Evolutionary conservation across 2,329 filamentous ascomycete genomes (phyloP).

Genomic region (Aspergillus glaucus): DNA sequence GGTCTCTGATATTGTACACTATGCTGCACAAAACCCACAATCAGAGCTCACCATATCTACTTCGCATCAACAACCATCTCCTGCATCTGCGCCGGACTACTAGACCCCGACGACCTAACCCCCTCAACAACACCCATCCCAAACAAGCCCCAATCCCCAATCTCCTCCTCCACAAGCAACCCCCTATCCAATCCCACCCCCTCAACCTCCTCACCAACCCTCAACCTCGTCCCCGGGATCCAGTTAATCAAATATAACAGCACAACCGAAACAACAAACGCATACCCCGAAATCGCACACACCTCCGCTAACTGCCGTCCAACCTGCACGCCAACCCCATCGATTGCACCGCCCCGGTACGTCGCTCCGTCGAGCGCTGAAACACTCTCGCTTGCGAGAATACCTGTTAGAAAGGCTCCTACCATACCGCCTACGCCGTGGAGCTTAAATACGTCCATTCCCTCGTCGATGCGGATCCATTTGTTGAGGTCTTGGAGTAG

Average conservation of each 20-base stretch:
- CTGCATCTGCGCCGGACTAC: neutral
- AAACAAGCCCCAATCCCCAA: conserved; percentile 43
- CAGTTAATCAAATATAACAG: conserved; percentile 49
- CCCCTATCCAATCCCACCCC: conserved; percentile 50
- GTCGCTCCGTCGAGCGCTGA: conserved; percentile 46
- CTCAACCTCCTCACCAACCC: conserved; percentile 51
- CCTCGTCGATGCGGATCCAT: conserved; percentile 52
- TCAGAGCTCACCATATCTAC: too few species aligned
- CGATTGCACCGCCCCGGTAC: conserved; percentile 44
- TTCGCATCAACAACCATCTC: neutral
- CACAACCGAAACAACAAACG: conserved; percentile 48
- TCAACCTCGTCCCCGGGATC: conserved; percentile 49
- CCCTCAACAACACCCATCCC: neutral
- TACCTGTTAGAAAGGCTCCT: conserved; percentile 53
- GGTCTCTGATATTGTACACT: too few species aligned
- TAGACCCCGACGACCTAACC: neutral
- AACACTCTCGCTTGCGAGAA: conserved; percentile 45
- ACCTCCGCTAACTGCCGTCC: conserved; percentile 53
- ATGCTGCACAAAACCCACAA: too few species aligned
- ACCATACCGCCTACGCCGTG: conserved; percentile 54
- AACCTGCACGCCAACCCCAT: conserved; percentile 51
- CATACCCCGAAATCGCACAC: conserved; percentile 47
- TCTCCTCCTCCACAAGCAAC: conserved; percentile 53
- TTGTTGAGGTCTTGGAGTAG: conserved; percentile 47
- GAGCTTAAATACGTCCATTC: conserved; percentile 55